Evolutionary conservation across 2,329 filamentous ascomycete species (phyloP).

Genomic region (Colletotrichum tamarilloi): DNA sequence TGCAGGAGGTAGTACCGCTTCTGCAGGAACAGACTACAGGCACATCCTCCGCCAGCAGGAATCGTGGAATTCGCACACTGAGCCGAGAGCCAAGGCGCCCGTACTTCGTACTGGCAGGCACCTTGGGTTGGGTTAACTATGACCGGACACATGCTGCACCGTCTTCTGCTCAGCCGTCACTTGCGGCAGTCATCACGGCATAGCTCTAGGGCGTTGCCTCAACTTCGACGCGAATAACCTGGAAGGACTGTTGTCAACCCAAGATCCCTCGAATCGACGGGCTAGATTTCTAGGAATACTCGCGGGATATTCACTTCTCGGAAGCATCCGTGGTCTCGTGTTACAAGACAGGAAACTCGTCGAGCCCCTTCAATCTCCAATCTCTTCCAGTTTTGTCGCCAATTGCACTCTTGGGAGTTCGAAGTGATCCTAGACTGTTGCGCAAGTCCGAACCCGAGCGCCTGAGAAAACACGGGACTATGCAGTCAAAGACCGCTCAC

Average conservation of each 20-base stretch:
- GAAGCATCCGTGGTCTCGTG: background rate
- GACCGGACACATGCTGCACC: background rate
- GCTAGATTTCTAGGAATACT: background rate
- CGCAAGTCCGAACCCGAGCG: conserved; percentile 15
- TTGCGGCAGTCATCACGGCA: conserved; percentile 15
- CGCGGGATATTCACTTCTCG: background rate
- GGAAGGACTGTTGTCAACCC: background rate
- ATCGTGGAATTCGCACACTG: background rate
- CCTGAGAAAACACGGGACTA: conserved; percentile 26
- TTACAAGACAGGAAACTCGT: background rate
- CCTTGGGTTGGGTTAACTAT: background rate
- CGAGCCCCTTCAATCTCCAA: background rate
- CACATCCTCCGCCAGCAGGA: background rate
- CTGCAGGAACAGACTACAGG: conserved; percentile 26
- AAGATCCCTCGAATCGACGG: background rate
- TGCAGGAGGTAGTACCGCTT: conserved; percentile 28
- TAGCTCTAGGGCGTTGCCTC: background rate
- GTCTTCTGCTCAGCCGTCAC: background rate
- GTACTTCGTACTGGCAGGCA: background rate
- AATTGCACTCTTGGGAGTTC: background rate
- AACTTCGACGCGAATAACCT: background rate
- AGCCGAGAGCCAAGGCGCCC: background rate
- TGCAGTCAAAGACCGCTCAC: conserved; percentile 2
- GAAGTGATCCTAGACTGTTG: conserved; percentile 3
- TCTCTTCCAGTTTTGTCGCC: no score